Base-by-base conservation (phyloP, 495 filamentous ascomycete genomes). In the Annulohypoxylon bovei region DNA sequence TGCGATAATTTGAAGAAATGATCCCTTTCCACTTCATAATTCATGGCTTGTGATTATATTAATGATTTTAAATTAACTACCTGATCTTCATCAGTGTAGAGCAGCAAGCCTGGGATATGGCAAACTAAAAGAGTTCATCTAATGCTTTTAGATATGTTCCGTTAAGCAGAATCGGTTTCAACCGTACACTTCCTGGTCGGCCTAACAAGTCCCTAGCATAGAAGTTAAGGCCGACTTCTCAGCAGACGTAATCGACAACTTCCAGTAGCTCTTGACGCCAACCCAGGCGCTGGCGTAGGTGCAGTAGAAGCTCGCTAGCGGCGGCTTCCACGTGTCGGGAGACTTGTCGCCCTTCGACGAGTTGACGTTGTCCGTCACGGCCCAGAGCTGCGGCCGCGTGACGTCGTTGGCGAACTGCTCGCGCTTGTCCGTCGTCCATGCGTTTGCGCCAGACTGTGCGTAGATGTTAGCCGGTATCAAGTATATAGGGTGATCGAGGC, bases 341-440 rank as follows among this genome's bases (percentile, higher is more conserved):
- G 86, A 86, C 65, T 83, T 81, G 71, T 92, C 90, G 8, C 90
- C 79, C 83, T 94, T 94, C 0, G 80, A 57, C 70, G 88, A 81
- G 78, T 94, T 94, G 39, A 93, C 89, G 56, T 87, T 89, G 67
- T 91, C 89, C 0, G 91, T 93, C 50, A 94, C 90, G 3, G 91
- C 89, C 72, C 90, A 83, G 8, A 93, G 83, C 80, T 93, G 90
- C 0, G 91, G 91, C 37, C 88, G 84, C 0, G 76, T 81, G 40
- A 93, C 75, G 76, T 93, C 91, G 78, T 94, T 94, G 53, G 91
- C 91, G 71, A 91, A 92, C 1, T 81, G 72, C 66, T 88, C 80
- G 49, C 91, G 88, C 68, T 84, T 81, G 25, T 81, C 70, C 0
- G 89, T 89, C 0, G 91, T 90, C 91, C 87, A 89, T 7, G 75